Percentiles rank a stretch among this genome's conserved stretches.
Conservation (phyloP, 2,329 filamentous ascomycete species). For the Daldinia eschscholtzii region DNA sequence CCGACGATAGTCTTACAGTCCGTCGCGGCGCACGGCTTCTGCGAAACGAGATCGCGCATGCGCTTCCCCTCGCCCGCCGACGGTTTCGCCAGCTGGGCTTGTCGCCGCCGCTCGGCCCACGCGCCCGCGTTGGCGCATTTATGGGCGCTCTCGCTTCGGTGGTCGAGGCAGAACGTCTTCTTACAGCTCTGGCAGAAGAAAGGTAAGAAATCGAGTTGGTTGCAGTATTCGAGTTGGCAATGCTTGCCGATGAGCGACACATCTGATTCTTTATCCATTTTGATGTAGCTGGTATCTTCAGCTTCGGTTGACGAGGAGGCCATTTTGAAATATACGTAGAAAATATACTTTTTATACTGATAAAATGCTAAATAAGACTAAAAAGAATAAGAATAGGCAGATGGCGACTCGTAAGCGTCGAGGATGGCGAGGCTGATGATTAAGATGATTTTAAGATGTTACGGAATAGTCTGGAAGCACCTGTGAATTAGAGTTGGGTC, state of each 20-base stretch:
- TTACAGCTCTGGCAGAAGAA: slow-evolving; percentile 92
- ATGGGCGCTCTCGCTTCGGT: slow-evolving; percentile 88
- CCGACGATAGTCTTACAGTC: slow-evolving; percentile 79
- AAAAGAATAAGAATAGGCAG: slow-evolving; percentile 39
- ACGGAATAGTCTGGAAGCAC: slow-evolving; percentile 47
- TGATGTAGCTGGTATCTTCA: slow-evolving; percentile 71
- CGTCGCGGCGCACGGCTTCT: slow-evolving; percentile 76
- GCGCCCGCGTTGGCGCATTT: slow-evolving; percentile 71
- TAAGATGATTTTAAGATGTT: slow-evolving; percentile 44
- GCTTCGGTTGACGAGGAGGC: slow-evolving; percentile 61
- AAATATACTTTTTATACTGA: slow-evolving; percentile 20
- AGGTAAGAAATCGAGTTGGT: slow-evolving; percentile 94
- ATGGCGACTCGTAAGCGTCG: slow-evolving; percentile 46
- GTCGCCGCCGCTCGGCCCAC: slow-evolving; percentile 70
- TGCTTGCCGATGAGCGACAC: slow-evolving; percentile 88
- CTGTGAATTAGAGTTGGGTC: slow-evolving; percentile 4
- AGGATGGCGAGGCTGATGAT: slow-evolving; percentile 45
- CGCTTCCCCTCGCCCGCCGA: slow-evolving; percentile 67
- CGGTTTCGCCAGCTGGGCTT: slow-evolving; percentile 65
- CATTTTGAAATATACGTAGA: slow-evolving; percentile 57
- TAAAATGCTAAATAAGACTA: background rate
- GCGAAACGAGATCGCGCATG: slow-evolving; percentile 66
- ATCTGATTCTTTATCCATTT: slow-evolving; percentile 79
- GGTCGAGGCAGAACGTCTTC: slow-evolving; percentile 90
- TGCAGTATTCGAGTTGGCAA: slow-evolving; percentile 92